Evolutionary conservation across 306 rosid species (phyloP), one percentile per base, ranked within the genome.

Genomic region (Potentilla sterilis): DNA sequence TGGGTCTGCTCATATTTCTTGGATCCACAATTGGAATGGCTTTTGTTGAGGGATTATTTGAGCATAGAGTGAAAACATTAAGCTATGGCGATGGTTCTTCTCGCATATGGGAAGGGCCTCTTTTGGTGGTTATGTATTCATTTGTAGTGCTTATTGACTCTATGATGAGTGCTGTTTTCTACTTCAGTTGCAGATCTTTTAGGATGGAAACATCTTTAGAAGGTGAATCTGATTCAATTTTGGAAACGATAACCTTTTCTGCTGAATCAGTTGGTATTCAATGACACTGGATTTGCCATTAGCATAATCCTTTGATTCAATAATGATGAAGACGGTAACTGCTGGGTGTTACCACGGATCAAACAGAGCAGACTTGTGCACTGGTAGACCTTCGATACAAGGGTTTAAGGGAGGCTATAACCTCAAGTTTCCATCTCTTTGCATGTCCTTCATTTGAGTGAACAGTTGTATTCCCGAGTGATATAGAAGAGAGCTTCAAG

Each of bases 1-100:
- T 92, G 65, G 99, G 98, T 73, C 81, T 96, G 42, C 80, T 92
- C 52, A 96, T 96, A 64, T 92, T 75, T 80, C 90, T 96, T 37
- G 96, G 93, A 73, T 96, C 98, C 0, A 89, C 98, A 1, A 84
- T 96, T n/a, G 97, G 96, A 68, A 85, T 87, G 87, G 91, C 96
- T 16, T 89, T 96, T 77, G 96, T 96, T 80, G 93, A 96, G 86
- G 97, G 98, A 0, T 78, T 96, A 84, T 96, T 90, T 83, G 97
- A 92, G 87, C 97, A 96, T 62, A 89, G 98, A 48, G 99, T 96
- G 74, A 92, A 87, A 92, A 90, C 92, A 0, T 71, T 96, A 76
- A 96, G 99, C 91, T 96, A 96, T 61, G 99, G 99, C 47, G 97
- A 96, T 67, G 98, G 99, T 69, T 92, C 98, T 79, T 96, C 99